Evolutionary conservation across 2,329 filamentous ascomycete genomes (phyloP).

Genomic region (Amesomyces nigricolor): DNA sequence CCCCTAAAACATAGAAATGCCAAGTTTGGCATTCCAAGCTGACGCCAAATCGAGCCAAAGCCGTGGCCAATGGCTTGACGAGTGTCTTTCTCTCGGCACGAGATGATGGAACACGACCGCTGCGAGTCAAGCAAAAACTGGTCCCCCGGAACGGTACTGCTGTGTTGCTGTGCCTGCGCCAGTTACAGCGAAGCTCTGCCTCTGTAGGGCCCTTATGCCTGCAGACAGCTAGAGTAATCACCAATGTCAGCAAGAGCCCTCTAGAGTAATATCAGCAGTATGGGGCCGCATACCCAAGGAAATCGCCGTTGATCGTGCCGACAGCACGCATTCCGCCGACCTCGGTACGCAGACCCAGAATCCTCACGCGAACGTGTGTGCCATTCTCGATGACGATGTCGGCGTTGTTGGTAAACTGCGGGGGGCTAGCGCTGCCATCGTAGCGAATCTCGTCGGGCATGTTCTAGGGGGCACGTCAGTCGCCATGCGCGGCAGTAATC

Average conservation of each 20-base stretch:
- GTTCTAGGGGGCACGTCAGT: not conserved
- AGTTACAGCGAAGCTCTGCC: not conserved
- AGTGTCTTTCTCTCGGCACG: too few species aligned
- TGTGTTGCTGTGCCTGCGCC: not conserved
- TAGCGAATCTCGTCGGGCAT: constrained; percentile 91
- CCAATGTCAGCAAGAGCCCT: not conserved
- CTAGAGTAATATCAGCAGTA: not conserved
- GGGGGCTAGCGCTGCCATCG: constrained; percentile 93
- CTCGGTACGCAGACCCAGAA: constrained; percentile 89
- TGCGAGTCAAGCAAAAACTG: too few species aligned
- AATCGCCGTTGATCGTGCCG: constrained; percentile 88
- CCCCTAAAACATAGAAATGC: too few species aligned
- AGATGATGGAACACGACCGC: too few species aligned
- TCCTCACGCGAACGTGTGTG: constrained; percentile 87
- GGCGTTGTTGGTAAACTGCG: constrained; percentile 91
- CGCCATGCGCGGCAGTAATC: too few species aligned
- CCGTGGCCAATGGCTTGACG: too few species aligned
- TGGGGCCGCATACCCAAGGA: constrained; percentile 51
- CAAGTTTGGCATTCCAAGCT: too few species aligned
- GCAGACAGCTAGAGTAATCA: constrained; percentile 9
- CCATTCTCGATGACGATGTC: constrained; percentile 91
- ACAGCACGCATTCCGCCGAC: constrained; percentile 95
- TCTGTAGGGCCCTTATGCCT: constrained; percentile 7
- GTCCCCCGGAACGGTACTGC: too few species aligned
- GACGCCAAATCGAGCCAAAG: too few species aligned